Evolutionary conservation across 139 green algal genomes (phyloP).

Genomic region (Chlamydomonas sp.): DNA sequence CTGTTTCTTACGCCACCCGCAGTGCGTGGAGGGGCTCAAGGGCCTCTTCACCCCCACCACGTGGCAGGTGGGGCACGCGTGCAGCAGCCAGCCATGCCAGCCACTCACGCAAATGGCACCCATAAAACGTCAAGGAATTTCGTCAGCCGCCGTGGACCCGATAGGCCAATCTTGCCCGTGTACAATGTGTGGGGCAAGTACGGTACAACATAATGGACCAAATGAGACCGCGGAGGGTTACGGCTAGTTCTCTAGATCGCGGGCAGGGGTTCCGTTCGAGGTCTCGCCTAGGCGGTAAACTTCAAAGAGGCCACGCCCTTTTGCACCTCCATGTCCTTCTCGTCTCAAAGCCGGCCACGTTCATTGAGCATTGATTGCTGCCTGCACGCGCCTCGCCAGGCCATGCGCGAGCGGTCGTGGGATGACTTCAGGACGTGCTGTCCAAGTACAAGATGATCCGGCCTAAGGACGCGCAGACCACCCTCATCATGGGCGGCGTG

Average conservation of each 20-base stretch:
- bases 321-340: neutral
- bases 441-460: constrained; percentile 15
- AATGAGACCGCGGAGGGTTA: neutral
- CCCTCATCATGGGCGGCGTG: constrained; percentile 2
- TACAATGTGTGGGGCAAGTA: neutral
- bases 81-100: neutral
- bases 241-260: neutral
- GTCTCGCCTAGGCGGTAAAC: neutral
- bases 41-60: neutral
- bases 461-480: constrained; percentile 1
- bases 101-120: too few relatives aligned
- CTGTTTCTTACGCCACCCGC: neutral
- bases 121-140: too few relatives aligned
- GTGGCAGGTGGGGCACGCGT: neutral
- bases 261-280: neutral
- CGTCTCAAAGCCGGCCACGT: neutral
- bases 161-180: too few relatives aligned
- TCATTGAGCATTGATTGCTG: neutral
- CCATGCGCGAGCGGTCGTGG: neutral
- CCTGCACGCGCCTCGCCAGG: neutral
- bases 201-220: neutral
- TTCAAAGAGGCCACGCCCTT: neutral
- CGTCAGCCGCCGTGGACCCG: too few relatives aligned
- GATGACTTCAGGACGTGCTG: neutral
- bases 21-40: neutral